Base-by-base conservation (phyloP, 129 eudicot species). In the Saposhnikovia divaricata region DNA sequence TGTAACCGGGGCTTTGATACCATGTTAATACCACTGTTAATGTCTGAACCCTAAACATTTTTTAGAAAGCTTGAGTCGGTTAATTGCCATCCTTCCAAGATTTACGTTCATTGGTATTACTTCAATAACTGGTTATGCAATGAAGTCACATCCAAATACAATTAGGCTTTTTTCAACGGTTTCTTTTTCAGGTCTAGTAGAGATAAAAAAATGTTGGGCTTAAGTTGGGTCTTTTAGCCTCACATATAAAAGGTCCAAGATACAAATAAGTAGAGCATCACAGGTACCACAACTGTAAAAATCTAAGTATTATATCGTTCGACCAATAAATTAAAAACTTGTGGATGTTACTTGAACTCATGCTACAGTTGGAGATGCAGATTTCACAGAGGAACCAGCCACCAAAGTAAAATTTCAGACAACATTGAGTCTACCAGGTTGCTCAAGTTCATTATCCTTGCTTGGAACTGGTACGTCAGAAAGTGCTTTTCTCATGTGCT, bases 391-490 rank as follows among this genome's bases (percentile, higher is more conserved):
- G 42, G 78, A 74, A 46, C 78, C 78, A 12, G 78, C 61, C 51
- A 74, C 78, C 40, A 74, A 46, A 4, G 61, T 27, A 16, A 74
- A 27, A 5, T 74, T 74, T 46, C 61, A 74, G 78, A 74, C 40
- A 12, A 2, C 78, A 47, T 45, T 74, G 61, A 46, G 39, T 37
- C 25, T 74, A 45, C 87, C 98, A 40, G 97, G 91, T 40, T 94
- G 93, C 83, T 86, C 97, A 28, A 87, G 81, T 50, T 79, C 96
- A 65, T 89, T 94, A 78, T 87, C 92, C 15, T 88, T 94, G 82
- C 92, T 91, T 27, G 98, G 98, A 87, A 91, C 93, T 83, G 98
- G 98, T 94, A 81, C 74, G 90, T 76, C 38, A 39, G 45, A 76
- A 40, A 40, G 45, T 75, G 46, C 15, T 0, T 61, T 43, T 7